Evolutionary conservation across 2,329 filamentous ascomycete genomes (phyloP).

Genomic region (Rosellinia necatrix): DNA sequence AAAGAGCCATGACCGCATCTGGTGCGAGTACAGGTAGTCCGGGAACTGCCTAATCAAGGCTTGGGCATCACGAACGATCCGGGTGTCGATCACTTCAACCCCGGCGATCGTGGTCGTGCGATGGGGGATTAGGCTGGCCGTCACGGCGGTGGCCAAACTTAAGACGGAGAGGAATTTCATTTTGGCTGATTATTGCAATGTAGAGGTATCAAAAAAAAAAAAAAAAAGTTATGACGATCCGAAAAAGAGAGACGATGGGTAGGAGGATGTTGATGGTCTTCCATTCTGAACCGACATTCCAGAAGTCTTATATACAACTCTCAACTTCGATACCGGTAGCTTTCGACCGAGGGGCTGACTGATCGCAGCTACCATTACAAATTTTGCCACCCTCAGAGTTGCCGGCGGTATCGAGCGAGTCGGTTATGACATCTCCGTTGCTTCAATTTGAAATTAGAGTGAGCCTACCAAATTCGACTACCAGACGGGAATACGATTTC

Average conservation of each 20-base stretch:
- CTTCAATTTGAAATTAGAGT: slow-evolving; percentile 23
- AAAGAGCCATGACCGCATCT: slow-evolving; percentile 27
- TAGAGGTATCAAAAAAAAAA: not conserved
- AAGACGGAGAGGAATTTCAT: slow-evolving; percentile 23
- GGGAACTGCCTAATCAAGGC: slow-evolving; percentile 23
- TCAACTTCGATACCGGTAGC: not conserved
- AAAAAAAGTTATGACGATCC: not conserved
- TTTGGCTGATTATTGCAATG: slow-evolving; percentile 3
- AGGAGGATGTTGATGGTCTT: slow-evolving; percentile 10
- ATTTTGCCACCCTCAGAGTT: not conserved
- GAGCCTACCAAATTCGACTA: not conserved
- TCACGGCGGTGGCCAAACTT: slow-evolving; percentile 10
- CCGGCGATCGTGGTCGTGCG: slow-evolving; percentile 25
- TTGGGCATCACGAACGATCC: slow-evolving; percentile 25
- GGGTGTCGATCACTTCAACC: slow-evolving; percentile 28
- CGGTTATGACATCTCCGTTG: not conserved
- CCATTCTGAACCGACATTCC: not conserved
- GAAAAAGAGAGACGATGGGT: slow-evolving; percentile 2
- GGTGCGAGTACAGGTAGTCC: slow-evolving; percentile 25
- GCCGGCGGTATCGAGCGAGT: not conserved
- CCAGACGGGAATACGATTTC: not conserved
- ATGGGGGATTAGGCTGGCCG: not conserved
- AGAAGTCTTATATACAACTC: slow-evolving; percentile 17
- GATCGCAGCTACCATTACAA: slow-evolving; percentile 11
- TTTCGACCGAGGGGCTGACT: not conserved